Evolutionary conservation across 2,329 filamentous ascomycete genomes (phyloP).

Genomic region (Gaeumannomyces sp.): DNA sequence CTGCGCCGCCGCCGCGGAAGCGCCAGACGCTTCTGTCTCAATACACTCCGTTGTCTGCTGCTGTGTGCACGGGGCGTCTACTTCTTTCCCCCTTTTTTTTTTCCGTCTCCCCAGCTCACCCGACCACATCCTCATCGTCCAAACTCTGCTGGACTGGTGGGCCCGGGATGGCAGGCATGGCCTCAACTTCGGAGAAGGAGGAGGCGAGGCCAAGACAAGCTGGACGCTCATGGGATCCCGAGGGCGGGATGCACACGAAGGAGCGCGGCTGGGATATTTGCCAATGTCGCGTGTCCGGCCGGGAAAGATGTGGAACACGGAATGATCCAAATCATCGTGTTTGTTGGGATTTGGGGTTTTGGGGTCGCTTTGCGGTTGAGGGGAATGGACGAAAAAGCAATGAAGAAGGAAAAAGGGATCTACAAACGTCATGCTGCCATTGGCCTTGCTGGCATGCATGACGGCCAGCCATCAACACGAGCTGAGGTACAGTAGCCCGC

Average conservation of each 20-base stretch:
- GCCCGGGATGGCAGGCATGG: background rate
- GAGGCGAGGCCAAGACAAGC: background rate
- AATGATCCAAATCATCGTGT: background rate
- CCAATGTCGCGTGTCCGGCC: background rate
- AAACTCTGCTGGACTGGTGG: background rate
- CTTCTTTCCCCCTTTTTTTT: background rate
- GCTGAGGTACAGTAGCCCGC: slow-evolving; percentile 2
- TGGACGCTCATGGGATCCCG: background rate
- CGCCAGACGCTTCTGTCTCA: background rate
- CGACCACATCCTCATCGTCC: background rate
- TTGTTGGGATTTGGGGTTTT: too few relatives aligned
- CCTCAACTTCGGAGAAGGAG: background rate
- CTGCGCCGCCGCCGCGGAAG: background rate
- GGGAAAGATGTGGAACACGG: background rate
- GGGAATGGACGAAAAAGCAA: slow-evolving; percentile 1
- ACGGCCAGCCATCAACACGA: background rate
- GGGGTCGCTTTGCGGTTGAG: background rate
- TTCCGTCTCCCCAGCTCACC: background rate
- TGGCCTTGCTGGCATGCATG: background rate
- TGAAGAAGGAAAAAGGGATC: background rate
- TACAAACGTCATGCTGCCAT: background rate
- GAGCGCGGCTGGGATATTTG: background rate
- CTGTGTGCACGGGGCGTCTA: too few relatives aligned
- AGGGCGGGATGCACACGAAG: background rate
- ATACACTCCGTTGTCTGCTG: background rate